Conservation (phyloP, 495 filamentous ascomycete species). For the Aspergillus cavernicola region DNA sequence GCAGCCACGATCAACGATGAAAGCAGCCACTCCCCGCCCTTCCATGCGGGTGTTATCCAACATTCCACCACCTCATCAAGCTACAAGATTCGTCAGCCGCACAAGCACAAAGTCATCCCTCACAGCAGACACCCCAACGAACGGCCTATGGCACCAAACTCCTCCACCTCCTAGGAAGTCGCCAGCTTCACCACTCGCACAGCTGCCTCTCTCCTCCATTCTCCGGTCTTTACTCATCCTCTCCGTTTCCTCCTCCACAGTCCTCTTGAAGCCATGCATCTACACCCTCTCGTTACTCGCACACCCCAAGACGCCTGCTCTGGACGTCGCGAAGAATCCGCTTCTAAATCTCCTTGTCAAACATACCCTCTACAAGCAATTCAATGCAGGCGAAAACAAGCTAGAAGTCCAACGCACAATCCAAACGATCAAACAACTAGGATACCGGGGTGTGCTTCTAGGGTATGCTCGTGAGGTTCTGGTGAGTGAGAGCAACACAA, state of each 20-base stretch:
- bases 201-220: slow-evolving; percentile 69
- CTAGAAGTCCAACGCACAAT: slow-evolving; percentile 43
- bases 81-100: slow-evolving; percentile 33
- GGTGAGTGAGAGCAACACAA: slow-evolving; percentile 34
- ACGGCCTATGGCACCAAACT: slow-evolving; percentile 22
- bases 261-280: slow-evolving; percentile 69
- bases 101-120: slow-evolving; percentile 39
- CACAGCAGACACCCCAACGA: slow-evolving; percentile 20
- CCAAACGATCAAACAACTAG: slow-evolving; percentile 39
- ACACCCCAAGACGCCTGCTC: slow-evolving; percentile 54
- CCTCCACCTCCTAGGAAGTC: slow-evolving; percentile 13
- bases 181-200: slow-evolving; percentile 53
- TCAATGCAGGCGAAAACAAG: slow-evolving; percentile 49
- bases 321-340: slow-evolving; percentile 46
- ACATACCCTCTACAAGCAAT: slow-evolving; percentile 49
- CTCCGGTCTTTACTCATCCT: slow-evolving; percentile 77
- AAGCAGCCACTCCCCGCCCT: slow-evolving; percentile 25
- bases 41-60: slow-evolving; percentile 27
- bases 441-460: slow-evolving; percentile 45
- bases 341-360: slow-evolving; percentile 42
- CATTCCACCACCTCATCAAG: slow-evolving; percentile 13
- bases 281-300: slow-evolving; percentile 66
- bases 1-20: slow-evolving; percentile 22
- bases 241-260: slow-evolving; percentile 71
- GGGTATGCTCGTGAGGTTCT: slow-evolving; percentile 48